phyloP scores from a whole-genome alignment of 352 stramenopile species.

The Phytophthora vignae region DNA sequence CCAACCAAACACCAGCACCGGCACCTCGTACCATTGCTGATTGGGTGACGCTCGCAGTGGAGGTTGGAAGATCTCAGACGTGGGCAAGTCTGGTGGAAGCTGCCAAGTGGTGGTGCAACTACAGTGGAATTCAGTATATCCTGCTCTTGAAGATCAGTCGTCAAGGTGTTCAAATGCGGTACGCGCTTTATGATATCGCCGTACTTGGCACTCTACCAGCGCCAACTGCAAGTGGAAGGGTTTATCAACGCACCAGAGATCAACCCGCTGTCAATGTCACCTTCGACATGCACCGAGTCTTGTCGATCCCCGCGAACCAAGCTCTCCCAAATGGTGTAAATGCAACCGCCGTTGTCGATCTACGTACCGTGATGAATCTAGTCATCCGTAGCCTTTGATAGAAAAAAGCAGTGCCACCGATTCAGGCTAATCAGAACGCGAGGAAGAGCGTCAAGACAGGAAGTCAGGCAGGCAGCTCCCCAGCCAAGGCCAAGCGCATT shows the following conservation, averaged over 20 bases:
- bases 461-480: no score
- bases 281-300: conserved; percentile 7
- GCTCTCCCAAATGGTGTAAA: neutral
- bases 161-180: conserved; percentile 1
- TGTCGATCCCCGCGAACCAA: neutral
- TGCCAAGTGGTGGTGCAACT: conserved; percentile 16
- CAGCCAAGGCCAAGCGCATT: no score
- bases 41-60: conserved; percentile 8
- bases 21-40: conserved; percentile 9
- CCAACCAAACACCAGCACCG: conserved; percentile 9
- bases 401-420: neutral
- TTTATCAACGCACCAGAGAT: conserved; percentile 1
- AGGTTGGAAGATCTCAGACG: neutral
- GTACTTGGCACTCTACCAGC: conserved; percentile 2
- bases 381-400: neutral
- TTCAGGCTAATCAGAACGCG: no score
- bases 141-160: conserved; percentile 20
- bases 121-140: conserved; percentile 21
- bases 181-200: conserved; percentile 11
- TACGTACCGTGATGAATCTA: neutral
- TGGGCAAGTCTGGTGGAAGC: neutral
- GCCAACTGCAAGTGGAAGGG: conserved; percentile 10
- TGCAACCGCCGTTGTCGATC: neutral
- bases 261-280: conserved; percentile 17
- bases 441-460: no score